phyloP scores from a whole-genome alignment of 2,329 filamentous ascomycete species.

The Penicillium sp. region DNA sequence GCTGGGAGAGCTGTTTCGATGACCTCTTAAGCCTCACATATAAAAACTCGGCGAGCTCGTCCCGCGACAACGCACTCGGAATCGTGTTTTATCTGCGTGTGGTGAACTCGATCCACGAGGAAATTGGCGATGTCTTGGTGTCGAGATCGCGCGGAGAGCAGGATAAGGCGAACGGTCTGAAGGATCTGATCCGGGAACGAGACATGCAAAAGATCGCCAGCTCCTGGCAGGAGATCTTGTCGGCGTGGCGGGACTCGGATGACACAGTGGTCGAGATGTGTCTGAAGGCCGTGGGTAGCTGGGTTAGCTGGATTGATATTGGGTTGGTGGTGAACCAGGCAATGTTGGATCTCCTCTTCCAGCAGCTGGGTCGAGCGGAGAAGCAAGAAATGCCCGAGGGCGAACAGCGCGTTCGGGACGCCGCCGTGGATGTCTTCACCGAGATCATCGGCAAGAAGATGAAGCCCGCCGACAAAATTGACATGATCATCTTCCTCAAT shows the following conservation, averaged over 20 bases:
- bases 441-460: constrained; percentile 99
- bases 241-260: constrained; percentile 72
- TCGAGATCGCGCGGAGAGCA: constrained; percentile 76
- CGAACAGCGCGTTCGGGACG: constrained; percentile 82
- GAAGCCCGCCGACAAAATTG: constrained; percentile 88
- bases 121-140: constrained; percentile 91
- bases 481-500: constrained; percentile 89
- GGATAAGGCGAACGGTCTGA: constrained; percentile 84
- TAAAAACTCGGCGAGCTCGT: constrained; percentile 58
- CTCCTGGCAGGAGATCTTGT: constrained; percentile 90
- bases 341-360: constrained; percentile 82
- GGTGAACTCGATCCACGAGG: constrained; percentile 88
- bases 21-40: constrained; percentile 81
- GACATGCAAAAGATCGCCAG: constrained; percentile 86
- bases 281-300: constrained; percentile 88
- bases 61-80: constrained; percentile 71
- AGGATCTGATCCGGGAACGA: constrained; percentile 82
- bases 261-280: constrained; percentile 82
- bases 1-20: constrained; percentile 88
- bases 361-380: constrained; percentile 77
- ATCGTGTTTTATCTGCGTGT: constrained; percentile 88
- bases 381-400: constrained; percentile 65
- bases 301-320: constrained; percentile 99
- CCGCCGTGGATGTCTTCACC: constrained; percentile 90
- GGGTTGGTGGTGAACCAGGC: constrained; percentile 86